Evolutionary conservation across 1,139 yeast species (phyloP), one percentile per base, ranked within the genome.

Genomic region (Arxiozyma slooffiae): DNA sequence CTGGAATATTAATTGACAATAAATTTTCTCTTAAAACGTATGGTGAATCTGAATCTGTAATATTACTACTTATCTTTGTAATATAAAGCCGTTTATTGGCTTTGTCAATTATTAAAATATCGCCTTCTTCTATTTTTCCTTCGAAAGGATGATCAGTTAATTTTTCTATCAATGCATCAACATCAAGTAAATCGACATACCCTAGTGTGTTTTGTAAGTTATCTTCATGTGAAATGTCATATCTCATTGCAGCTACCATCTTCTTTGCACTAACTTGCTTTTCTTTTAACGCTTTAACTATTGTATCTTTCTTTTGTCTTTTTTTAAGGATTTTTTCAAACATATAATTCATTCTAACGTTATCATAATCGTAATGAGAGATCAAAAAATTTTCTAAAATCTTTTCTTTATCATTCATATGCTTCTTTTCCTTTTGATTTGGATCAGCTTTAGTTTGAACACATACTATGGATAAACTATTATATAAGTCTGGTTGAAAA

Each of bases 301-400:
- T 66, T 4, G 68, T 64, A 1, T 67, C 63, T 60, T 83, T 83
- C 7, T 61, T 61, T 2, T 62, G 61, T 53, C 89, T 68, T 45
- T 70, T 65, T 1, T 60, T 52, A 14, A 68, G 48, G 9, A 81
- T 59, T 14, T 71, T 62, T 2, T 73, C 61, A 59, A 67, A 80
- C 55, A 75, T 74, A 52, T 70, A 70, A 46, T 73, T 69, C 57
- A 73, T 72, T 59, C 78, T 75, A 43, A 68, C 56, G 51, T 71
- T 65, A 54, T 76, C 71, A 63, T 78, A 81, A 52, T 77, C 80
- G 59, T 81, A 85, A 6, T 77, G 79, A 11, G 75, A 73, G 50
- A 74, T 64, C 2, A 79, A 72, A 48, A 79, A 67, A 50, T 72
- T 69, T 55, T 72, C 73, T 17, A 78, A 67, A 34, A 67, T 16